Percentiles rank a stretch among this genome's conserved stretches.
Conservation (phyloP, 2,329 filamentous ascomycete species). For the Penicillium aurantiogriseum region DNA sequence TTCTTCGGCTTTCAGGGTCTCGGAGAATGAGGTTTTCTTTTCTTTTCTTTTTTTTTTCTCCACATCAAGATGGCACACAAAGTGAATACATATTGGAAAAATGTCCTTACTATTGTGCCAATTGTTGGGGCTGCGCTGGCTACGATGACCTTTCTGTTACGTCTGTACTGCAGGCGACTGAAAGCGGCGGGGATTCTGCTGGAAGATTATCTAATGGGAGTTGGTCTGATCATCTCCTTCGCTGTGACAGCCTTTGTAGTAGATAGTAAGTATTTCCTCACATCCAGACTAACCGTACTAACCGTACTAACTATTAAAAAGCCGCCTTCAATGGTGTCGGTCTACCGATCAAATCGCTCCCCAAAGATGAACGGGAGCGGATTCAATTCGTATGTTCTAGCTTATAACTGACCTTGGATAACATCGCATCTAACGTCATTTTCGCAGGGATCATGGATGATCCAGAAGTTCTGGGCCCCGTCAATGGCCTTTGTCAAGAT, state of each 20-base stretch:
- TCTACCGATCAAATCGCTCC: neutral
- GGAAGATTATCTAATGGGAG: conserved; percentile 20
- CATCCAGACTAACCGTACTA: neutral
- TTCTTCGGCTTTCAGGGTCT: too few relatives aligned
- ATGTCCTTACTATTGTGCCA: conserved; percentile 17
- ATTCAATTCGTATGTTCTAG: neutral
- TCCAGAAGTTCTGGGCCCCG: conserved; percentile 21
- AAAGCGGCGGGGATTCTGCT: conserved; percentile 1
- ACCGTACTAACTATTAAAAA: conserved; percentile 3
- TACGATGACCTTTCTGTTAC: conserved; percentile 16
- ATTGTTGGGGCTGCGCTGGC: conserved; percentile 15
- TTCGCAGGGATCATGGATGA: conserved; percentile 13
- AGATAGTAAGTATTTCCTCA: conserved; percentile 7
- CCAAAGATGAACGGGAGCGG: neutral
- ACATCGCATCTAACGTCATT: neutral
- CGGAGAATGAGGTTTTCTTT: too few relatives aligned
- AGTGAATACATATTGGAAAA: conserved; percentile 9
- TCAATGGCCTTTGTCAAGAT: conserved; percentile 21
- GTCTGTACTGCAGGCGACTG: conserved; percentile 15
- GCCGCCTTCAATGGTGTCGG: conserved; percentile 17
- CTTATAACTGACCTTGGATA: neutral
- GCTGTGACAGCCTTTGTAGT: conserved; percentile 13
- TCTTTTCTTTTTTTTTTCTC: neutral
- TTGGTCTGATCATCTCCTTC: conserved; percentile 16
- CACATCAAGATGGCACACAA: neutral